Base-by-base conservation (phyloP, 2,329 filamentous ascomycete species). In the Dryadomyces quercus-mongolicae region DNA sequence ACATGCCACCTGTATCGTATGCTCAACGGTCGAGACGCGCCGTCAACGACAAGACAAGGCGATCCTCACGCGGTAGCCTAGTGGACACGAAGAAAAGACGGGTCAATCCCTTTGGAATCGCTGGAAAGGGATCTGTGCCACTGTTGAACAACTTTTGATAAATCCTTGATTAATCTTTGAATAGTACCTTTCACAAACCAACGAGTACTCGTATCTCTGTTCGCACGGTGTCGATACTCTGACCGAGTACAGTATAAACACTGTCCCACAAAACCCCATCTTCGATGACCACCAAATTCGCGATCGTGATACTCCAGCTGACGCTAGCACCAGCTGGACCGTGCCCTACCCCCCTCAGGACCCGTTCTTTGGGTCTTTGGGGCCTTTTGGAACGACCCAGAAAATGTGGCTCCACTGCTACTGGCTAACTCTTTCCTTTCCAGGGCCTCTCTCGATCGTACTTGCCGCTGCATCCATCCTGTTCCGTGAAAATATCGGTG, bases 231-330 rank as follows among this genome's bases (percentile, higher is more conserved):
- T 9, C 12, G 20, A 20, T 31, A 18, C 44, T 6, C 31, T 21
- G 25, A 16, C 15, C 12, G 12, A 15, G 15, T 13, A 25, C 9
- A n/a, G 13, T 49, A 49, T 20, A 7, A 38, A 15, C 49, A 43
- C 49, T 51, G 49, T 50, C 21, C 18, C 21, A 22, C 15, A 20
- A 20, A 42, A 20, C 15, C 21, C 16, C 43, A 45, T 22, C 25
- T 13, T 38, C 50, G 50, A 52, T 52, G 38, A 45, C 40, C 50
- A 52, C 36, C 54, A 54, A 57, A 57, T 51, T n/a, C n/a, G 44
- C 56, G 56, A 57, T 57, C 56, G 38, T 31, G 42, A 54, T 18
- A 18, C 20, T 45, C 25, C 43, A 43, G 13, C 45, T 15, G 52
- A 18, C 36, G 21, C 52, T 42, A 43, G 25, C 20, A 25, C 34